Base-by-base conservation (phyloP, 208 protist genomes). In the Wallacemonas sp. region DNA sequence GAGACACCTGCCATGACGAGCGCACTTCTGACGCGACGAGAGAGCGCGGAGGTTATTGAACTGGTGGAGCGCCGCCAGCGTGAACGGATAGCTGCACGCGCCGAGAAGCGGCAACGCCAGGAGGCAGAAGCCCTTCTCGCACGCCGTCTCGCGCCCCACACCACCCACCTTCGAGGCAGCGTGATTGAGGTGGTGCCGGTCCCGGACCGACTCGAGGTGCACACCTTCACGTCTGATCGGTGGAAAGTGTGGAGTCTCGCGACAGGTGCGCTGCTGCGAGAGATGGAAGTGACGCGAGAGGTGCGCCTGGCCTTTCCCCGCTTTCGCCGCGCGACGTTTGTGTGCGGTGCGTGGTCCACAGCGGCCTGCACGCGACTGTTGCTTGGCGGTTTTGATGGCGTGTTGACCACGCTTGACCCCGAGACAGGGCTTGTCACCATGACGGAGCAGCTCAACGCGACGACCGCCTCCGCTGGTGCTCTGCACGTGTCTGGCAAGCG, bases 281-380 rank as follows among this genome's bases (percentile, higher is more conserved):
- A 71, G 51, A 55, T 78, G 60, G 72, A 86, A 60, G 47, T 80
- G 51, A 65, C 79, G 33, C 55, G 69, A 41, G n/a, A 58, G 26
- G 75, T 86, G 51, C 80, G 74, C 27, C 71, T 63, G 49, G 59
- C 82, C 49, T 65, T 95, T 27, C 75, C 86, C 44, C 31, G 82
- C 34, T 77, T 75, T 33, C 22, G 51, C 2, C 77, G 76, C 27
- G 66, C 78, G 15, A 45, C 70, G 15, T 51, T 88, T 41, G 80
- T 80, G 22, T 82, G 72, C 15, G 82, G 72, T 42, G 65, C 61
- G 41, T 95, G 89, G 89, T 89, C 81, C 33, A 88, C 89, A 0
- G 70, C 66, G 14, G 28, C 39, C 24, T 76, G 75, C 26, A 76
- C 79, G 30, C 79, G 89, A 1, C 60, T 95, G 46, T 66, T 90